Evolutionary conservation across 768 basidiomycete species (phyloP), one percentile per base, ranked within the genome.

Genomic region (Mycena venus): DNA sequence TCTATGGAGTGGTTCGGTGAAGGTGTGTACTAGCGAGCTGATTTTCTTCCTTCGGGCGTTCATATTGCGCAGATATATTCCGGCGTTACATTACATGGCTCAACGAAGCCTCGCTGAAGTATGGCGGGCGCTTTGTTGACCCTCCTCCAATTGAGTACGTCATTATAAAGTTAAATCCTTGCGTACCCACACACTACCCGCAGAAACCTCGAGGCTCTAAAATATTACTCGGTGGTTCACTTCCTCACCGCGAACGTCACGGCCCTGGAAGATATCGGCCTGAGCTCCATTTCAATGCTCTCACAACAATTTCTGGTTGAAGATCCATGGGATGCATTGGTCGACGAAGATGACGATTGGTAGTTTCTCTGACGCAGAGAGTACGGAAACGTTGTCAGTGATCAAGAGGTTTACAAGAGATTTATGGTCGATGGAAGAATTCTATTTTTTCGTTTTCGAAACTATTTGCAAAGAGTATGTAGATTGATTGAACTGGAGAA

Each of bases 271-370:
- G 23, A 56, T 42, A 44, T 69, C 15, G 58, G 68, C 15, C 40
- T 59, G 44, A 27, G 19, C 25, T 9, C 29, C 34, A 11, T 60
- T 49, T 69, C 68, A 29, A 47, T 61, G 59, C 44, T 69, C 34
- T 49, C 68, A 21, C 17, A n/a, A 23, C 42, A 51, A 44, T 49
- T 69, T 21, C 14, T 19, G 9, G 42, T 60, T 25, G 14, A 42
- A 25, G 47, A 69, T 69, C 44, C 34, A 21, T 69, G 68, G 68
- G 25, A 34, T n/a, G 68, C 31, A 23, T 51, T 69, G 29, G 58
- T 69, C 2, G 56, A 59, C 19, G 68, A 47, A n/a, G 58, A 51
- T 60, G 23, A 4, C 27, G 58, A 69, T 38, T 99, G 97, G 97
- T 90, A n/a, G n/a, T n/a, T n/a, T n/a, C n/a, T n/a, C n/a, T n/a